Evolutionary conservation across 2,329 filamentous ascomycete genomes (phyloP).

Genomic region (Neonectria magnoliae): DNA sequence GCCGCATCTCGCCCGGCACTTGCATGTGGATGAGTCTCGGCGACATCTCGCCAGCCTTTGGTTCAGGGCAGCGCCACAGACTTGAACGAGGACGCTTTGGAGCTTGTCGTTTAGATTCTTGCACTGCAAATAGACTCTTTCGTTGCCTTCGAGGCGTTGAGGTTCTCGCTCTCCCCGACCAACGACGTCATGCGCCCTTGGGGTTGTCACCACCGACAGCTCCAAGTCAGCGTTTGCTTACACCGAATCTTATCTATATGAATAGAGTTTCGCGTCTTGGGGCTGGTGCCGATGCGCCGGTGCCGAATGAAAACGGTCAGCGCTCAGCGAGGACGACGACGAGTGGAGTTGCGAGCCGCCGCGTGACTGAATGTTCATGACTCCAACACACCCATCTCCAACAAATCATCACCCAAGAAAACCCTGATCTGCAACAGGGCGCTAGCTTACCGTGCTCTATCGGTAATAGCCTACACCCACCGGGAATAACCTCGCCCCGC

Average conservation of each 20-base stretch:
- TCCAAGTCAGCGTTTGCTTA: slow-evolving; percentile 3
- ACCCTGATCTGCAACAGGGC: slow-evolving; percentile 33
- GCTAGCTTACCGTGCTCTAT: slow-evolving; percentile 24
- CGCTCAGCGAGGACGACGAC: slow-evolving; percentile 8
- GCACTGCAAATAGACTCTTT: neutral
- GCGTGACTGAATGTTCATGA: slow-evolving; percentile 27
- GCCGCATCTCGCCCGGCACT: slow-evolving; percentile 13
- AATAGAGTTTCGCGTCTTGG: slow-evolving; percentile 22
- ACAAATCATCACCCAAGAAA: slow-evolving; percentile 16
- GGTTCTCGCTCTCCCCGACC: slow-evolving; percentile 7
- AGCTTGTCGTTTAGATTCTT: neutral
- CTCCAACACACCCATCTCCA: slow-evolving; percentile 13
- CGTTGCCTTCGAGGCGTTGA: neutral
- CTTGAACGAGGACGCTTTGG: neutral
- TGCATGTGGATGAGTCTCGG: slow-evolving; percentile 17
- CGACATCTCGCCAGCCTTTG: slow-evolving; percentile 11
- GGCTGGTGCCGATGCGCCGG: slow-evolving; percentile 21
- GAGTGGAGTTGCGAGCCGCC: slow-evolving; percentile 1
- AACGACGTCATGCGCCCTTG: slow-evolving; percentile 33
- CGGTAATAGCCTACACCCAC: slow-evolving; percentile 32
- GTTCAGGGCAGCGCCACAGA: neutral
- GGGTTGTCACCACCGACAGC: slow-evolving; percentile 11
- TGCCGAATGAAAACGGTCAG: slow-evolving; percentile 1
- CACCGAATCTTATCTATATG: slow-evolving; percentile 15
- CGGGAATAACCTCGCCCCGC: slow-evolving; percentile 29